These are phyloP conservation scores for Mycena alexandri DNA, from an alignment of 768 basidiomycete genomes.

Conservation along the genomic window DNA sequence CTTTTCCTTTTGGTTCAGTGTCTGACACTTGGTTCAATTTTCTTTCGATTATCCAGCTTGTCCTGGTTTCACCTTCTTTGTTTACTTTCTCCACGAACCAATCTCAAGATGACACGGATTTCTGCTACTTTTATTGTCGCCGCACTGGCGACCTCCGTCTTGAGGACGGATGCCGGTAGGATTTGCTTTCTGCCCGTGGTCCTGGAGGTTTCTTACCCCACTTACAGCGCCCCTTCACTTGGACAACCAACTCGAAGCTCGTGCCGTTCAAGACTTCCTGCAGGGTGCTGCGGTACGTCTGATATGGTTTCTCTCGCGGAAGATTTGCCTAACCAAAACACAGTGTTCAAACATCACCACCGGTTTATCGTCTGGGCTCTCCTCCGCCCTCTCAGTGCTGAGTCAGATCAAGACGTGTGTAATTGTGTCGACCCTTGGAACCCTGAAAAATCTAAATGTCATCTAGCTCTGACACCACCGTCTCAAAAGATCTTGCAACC, in stretches of 20 bases:
- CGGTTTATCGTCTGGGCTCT: conserved; percentile 24
- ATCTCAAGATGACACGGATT: conserved; percentile 29
- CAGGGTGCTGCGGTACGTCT: conserved; percentile 23
- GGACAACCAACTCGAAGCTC: conserved; percentile 26
- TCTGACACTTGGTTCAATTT: conserved; percentile 13
- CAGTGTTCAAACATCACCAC: conserved; percentile 34
- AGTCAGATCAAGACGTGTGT: conserved; percentile 33
- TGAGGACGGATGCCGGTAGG: conserved; percentile 33
- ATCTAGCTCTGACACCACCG: conserved; percentile 19
- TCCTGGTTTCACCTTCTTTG: conserved; percentile 25
- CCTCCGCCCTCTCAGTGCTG: conserved; percentile 32
- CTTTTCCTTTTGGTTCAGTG: neutral
- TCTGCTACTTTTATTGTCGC: conserved; percentile 23
- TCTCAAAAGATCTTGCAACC: conserved; percentile 30
- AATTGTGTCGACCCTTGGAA: neutral
- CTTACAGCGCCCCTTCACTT: conserved; percentile 28
- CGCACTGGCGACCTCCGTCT: conserved; percentile 25
- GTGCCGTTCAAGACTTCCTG: conserved; percentile 30
- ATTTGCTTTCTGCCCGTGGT: too few relatives aligned
- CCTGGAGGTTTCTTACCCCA: neutral
- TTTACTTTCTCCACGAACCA: neutral
- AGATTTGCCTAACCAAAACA: too few relatives aligned
- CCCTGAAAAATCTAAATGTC: neutral
- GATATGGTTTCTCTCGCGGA: neutral
- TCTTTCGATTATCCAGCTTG: conserved; percentile 21